phyloP scores from a whole-genome alignment of 805 yeast species.

The Hanseniaspora occidentalis region DNA sequence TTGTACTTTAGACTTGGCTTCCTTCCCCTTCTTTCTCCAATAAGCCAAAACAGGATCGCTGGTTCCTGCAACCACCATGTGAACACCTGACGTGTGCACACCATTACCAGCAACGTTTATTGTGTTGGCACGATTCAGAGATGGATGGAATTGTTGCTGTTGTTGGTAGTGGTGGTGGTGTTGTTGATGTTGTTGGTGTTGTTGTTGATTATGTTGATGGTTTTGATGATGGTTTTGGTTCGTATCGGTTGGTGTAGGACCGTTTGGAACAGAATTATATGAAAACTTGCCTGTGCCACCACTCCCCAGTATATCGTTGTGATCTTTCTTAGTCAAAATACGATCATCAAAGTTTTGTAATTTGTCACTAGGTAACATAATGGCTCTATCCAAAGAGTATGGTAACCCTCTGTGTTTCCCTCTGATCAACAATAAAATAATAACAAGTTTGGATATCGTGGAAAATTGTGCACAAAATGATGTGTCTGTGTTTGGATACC shows the following conservation, averaged over 20 bases:
- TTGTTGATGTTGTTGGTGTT: neutral
- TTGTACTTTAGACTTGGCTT: conserved; percentile 5
- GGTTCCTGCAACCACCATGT: conserved; percentile 3
- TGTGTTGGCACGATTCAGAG: neutral
- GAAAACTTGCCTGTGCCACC: neutral
- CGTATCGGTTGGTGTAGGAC: neutral
- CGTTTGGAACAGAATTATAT: neutral
- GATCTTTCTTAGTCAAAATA: neutral
- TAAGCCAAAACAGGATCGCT: conserved; percentile 21
- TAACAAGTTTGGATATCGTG: conserved; percentile 65
- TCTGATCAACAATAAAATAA: conserved; percentile 82
- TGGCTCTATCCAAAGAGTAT: conserved; percentile 84
- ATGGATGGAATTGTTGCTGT: no score
- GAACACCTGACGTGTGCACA: neutral
- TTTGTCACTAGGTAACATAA: conserved; percentile 65
- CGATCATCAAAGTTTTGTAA: conserved; percentile 45
- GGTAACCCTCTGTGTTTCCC: conserved; percentile 97
- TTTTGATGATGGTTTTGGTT: no score
- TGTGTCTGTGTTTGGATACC: conserved; percentile 54
- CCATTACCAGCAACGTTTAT: neutral
- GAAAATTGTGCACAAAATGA: conserved; percentile 68
- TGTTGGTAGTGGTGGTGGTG: no score
- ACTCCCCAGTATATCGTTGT: no score
- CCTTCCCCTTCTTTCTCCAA: conserved; percentile 11
- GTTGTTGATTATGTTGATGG: conserved; percentile 1